Evolutionary conservation across 305 asterid genomes (phyloP).

Genomic region (Fraxinus greggii): DNA sequence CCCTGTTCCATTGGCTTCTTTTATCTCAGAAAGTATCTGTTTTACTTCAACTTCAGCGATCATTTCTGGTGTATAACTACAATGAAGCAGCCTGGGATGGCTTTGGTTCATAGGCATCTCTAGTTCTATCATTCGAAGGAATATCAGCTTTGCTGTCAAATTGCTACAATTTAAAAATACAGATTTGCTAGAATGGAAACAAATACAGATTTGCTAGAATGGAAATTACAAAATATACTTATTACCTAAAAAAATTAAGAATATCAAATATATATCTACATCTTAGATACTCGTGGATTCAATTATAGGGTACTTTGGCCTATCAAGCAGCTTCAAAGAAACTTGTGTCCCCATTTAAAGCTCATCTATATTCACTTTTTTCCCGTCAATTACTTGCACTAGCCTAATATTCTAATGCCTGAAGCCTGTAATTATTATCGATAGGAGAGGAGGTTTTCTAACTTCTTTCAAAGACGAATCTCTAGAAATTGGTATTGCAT

Average conservation of each 20-base stretch:
- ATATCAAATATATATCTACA: not conserved
- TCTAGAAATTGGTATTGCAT: not conserved
- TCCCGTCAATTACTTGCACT: not conserved
- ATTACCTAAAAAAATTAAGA: not conserved
- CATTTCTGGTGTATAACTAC: not conserved
- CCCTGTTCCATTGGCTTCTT: not conserved
- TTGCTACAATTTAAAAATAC: not conserved
- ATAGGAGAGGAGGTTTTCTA: not conserved
- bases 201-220: not conserved
- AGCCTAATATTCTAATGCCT: not conserved
- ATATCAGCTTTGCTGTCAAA: not conserved
- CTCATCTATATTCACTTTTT: not conserved
- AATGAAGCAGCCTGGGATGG: not conserved
- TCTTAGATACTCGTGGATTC: not conserved
- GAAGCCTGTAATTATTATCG: not conserved
- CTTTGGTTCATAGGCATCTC: not conserved
- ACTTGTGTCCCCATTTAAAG: not conserved
- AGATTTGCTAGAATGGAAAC: not conserved
- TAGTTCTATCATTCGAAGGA: not conserved
- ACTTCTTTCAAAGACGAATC: not conserved
- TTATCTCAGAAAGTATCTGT: not conserved
- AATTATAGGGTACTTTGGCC: not conserved
- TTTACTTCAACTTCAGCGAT: not conserved
- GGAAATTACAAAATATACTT: not conserved
- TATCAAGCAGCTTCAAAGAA: not conserved